phyloP scores from a whole-genome alignment of 495 filamentous ascomycete genomes.

The Penicillium verhagenii region DNA sequence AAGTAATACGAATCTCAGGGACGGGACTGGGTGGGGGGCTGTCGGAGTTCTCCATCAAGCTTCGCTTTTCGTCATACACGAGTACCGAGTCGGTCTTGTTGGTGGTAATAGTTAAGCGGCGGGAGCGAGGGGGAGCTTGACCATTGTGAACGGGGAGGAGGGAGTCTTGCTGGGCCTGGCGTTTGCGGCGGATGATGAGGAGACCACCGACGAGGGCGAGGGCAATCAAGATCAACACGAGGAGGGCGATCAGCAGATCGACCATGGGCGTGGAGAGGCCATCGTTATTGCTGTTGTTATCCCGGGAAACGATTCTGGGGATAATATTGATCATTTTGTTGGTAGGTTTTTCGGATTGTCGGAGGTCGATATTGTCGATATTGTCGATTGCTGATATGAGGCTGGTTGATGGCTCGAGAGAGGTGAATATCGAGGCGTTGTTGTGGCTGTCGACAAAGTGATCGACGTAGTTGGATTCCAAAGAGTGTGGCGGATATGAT shows the following conservation, averaged over 20 bases:
- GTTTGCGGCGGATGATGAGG: constrained; percentile 67
- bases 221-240: constrained; percentile 70
- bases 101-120: constrained; percentile 64
- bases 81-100: constrained; percentile 63
- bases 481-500: constrained; percentile 23
- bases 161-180: constrained; percentile 42
- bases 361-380: constrained; percentile 13
- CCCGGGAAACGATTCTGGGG: constrained; percentile 50
- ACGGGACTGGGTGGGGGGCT: constrained; percentile 81
- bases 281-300: constrained; percentile 42
- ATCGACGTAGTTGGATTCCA: constrained; percentile 22
- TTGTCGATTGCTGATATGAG: no score
- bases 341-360: constrained; percentile 17
- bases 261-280: constrained; percentile 55
- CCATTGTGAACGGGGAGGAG: constrained; percentile 61
- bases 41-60: constrained; percentile 69
- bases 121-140: constrained; percentile 54
- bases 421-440: background rate
- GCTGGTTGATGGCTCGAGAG: constrained; percentile 1
- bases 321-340: constrained; percentile 47
- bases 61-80: constrained; percentile 70
- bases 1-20: constrained; percentile 96
- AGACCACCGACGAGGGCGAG: constrained; percentile 65
- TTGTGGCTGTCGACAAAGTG: constrained; percentile 7
- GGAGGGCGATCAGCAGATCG: constrained; percentile 74